Evolutionary conservation across 495 filamentous ascomycete genomes (phyloP), one percentile per base, ranked within the genome.

Genomic region (Cercophora samala): DNA sequence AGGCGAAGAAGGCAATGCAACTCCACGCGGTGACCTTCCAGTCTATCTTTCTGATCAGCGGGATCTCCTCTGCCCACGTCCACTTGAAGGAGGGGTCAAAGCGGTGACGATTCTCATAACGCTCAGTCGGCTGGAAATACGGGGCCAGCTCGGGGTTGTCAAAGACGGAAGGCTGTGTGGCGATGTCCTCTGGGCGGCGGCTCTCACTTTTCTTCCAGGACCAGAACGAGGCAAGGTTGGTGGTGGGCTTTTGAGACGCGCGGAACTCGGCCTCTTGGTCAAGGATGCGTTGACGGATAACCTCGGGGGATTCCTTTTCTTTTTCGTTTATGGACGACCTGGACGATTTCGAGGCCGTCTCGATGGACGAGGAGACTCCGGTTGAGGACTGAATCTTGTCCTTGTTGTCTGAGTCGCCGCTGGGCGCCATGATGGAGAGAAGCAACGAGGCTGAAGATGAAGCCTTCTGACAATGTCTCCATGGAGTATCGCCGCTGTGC

Each of bases 81-180:
- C 84, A 86, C 69, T 79, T 69, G n/a, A 76, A 76, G 0, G 73
- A 73, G 1, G 84, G 83, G 65, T 87, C 83, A 62, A 86, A 86
- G 15, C 79, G 77, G 65, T 83, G 80, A 21, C 80, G 67, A 64
- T 84, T 85, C 69, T 86, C 83, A 76, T 82, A 86, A 46, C 82
- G 75, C 1, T 70, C 65, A 24, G 70, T 72, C 0, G 83, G 83
- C 24, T 77, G 74, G 64, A 83, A 86, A 64, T 80, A 75, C 29
- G 80, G 78, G 0, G 80, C 82, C 1, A 76, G 72, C 0, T 80
- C 75, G 0, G 82, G 79, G 52, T 85, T 75, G 62, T 86, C 84
- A 52, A 74, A 86, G 11, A 86, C 82, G 0, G 78, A 82, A 0
- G 78, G 83, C 60, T 80, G 77, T 0, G 84, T 86, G 5, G 83